Evolutionary conservation across 768 basidiomycete genomes (phyloP).

Genomic region (Trametopsis cervina): DNA sequence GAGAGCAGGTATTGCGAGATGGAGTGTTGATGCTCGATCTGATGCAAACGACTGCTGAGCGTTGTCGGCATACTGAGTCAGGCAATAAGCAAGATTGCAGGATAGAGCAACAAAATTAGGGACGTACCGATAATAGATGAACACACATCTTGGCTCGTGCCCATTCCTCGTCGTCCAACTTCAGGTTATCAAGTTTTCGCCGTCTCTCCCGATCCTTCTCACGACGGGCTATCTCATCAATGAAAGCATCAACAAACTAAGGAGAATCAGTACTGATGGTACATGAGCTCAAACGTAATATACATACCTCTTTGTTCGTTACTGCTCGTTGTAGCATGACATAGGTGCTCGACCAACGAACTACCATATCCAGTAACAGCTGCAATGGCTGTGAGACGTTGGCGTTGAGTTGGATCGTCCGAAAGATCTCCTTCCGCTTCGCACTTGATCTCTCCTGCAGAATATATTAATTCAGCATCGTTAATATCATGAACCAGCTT

Average conservation of each 20-base stretch:
- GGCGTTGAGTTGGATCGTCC: constrained; percentile 10
- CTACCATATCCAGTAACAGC: constrained; percentile 25
- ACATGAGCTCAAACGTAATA: no score
- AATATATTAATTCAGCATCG: no score
- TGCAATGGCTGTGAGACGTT: constrained; percentile 3
- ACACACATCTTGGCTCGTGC: constrained; percentile 11
- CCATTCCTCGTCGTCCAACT: constrained; percentile 21
- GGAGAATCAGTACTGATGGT: no score
- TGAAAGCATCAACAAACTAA: constrained; percentile 19
- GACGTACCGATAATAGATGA: no score
- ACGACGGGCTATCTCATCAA: constrained; percentile 18
- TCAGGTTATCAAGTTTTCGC: constrained; percentile 12
- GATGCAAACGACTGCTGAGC: constrained; percentile 4
- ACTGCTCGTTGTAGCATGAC: constrained; percentile 21
- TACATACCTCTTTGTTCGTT: constrained; percentile 8
- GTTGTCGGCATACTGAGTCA: not conserved
- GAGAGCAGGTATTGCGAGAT: constrained; percentile 4
- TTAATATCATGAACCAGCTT: not conserved
- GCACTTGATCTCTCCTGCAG: constrained; percentile 21
- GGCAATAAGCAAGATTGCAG: not conserved
- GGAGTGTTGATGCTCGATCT: not conserved
- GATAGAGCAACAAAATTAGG: not conserved
- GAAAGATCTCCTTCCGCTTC: constrained; percentile 22
- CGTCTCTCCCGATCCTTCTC: constrained; percentile 16
- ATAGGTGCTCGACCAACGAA: constrained; percentile 28